Conservation (phyloP, 805 yeast species). For the Ogataea paraovalis region DNA sequence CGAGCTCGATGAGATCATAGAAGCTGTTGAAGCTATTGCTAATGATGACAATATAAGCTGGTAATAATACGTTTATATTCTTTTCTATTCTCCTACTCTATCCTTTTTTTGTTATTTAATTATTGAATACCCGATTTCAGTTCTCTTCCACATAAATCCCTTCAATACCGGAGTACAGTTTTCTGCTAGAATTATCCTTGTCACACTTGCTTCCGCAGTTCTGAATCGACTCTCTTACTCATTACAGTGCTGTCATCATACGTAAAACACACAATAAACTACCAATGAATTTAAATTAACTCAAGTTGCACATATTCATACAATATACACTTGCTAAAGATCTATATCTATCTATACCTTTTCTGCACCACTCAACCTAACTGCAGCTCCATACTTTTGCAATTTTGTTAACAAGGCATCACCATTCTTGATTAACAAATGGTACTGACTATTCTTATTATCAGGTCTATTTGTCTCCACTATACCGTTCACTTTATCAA, state of each 20-base stretch:
- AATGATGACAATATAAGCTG: background rate
- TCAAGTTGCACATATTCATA: background rate
- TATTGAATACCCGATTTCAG: too few relatives aligned
- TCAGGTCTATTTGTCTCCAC: constrained; percentile 96
- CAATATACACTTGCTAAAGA: background rate
- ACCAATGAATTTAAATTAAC: too few relatives aligned
- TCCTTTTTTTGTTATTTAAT: background rate
- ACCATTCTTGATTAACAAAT: constrained; percentile 82
- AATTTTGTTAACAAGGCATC: constrained; percentile 88
- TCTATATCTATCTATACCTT: constrained; percentile 35
- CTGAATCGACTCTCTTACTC: too few relatives aligned
- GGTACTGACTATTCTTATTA: constrained; percentile 92
- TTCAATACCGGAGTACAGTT: too few relatives aligned
- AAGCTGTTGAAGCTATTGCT: background rate
- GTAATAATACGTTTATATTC: background rate
- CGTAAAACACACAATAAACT: too few relatives aligned
- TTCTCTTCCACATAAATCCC: too few relatives aligned
- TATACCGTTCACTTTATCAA: constrained; percentile 92
- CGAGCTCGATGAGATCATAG: background rate
- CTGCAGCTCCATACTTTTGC: constrained; percentile 97
- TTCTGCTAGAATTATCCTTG: too few relatives aligned
- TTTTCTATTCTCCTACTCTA: background rate
- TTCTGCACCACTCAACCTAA: constrained; percentile 90
- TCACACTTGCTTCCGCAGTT: too few relatives aligned
- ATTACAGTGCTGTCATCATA: too few relatives aligned